Evolutionary conservation across 257 asterid species (phyloP).

Genomic region (Solanum lycopersicoides): DNA sequence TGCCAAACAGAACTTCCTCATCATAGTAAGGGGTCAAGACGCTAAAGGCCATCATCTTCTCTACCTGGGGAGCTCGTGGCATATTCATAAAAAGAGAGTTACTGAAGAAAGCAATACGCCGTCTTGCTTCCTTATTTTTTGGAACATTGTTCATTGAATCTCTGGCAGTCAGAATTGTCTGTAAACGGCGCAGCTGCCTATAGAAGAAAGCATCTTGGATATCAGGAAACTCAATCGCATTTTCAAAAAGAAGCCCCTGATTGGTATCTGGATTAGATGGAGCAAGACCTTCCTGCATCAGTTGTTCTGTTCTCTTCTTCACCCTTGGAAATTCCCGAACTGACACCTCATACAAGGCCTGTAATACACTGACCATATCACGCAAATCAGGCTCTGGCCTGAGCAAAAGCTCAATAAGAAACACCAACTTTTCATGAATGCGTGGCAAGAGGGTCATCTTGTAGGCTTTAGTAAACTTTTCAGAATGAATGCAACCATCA

Average conservation of each 20-base stretch:
- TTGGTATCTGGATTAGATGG: constrained; percentile 20
- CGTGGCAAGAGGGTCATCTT: constrained; percentile 39
- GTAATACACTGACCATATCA: constrained; percentile 56
- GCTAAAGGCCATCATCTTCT: constrained; percentile 93
- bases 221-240: constrained; percentile 57
- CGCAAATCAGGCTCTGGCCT: constrained; percentile 36
- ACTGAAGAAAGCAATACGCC: constrained; percentile 78
- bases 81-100: constrained; percentile 95
- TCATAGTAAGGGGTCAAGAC: constrained; percentile 95
- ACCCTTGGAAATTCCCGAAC: constrained; percentile 56
- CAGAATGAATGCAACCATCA: constrained; percentile 35
- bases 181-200: constrained; percentile 68
- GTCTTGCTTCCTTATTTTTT: constrained; percentile 61
- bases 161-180: constrained; percentile 62
- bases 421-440: constrained; percentile 45
- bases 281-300: constrained; percentile 67
- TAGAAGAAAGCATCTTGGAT: constrained; percentile 49
- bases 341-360: constrained; percentile 75
- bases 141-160: constrained; percentile 84
- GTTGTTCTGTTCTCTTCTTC: constrained; percentile 46
- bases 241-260: constrained; percentile 50
- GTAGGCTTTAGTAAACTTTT: constrained; percentile 52
- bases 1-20: constrained; percentile 82
- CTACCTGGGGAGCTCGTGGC: constrained; percentile 88
- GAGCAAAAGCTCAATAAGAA: constrained; percentile 54